phyloP scores from a whole-genome alignment of 305 asterid genomes.

The Fraxinus baroniana region DNA sequence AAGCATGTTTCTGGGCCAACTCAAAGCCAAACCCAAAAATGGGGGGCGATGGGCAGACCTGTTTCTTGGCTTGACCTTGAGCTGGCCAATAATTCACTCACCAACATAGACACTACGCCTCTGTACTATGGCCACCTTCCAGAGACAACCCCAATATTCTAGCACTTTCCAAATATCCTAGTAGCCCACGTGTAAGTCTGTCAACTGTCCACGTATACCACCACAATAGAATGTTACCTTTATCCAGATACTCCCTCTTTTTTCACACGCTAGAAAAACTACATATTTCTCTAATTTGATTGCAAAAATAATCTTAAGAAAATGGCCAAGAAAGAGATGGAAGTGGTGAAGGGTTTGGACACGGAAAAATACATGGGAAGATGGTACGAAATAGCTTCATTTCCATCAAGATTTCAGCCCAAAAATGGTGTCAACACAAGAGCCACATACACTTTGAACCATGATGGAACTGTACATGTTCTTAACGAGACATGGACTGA shows the following conservation, averaged over 20 bases:
- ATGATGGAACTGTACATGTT: conserved; percentile 52
- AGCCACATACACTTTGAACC: conserved; percentile 51
- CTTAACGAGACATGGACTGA: conserved; percentile 57
- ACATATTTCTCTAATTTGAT: not conserved
- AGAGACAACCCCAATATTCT: not conserved
- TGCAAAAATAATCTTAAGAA: not conserved
- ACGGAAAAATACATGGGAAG: conserved; percentile 55
- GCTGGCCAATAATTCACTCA: no score
- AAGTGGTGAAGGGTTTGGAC: conserved; percentile 47
- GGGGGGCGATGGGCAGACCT: no score
- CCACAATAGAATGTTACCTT: not conserved
- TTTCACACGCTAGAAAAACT: not conserved
- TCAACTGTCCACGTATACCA: not conserved
- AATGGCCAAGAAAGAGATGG: conserved; percentile 45
- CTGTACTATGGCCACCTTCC: not conserved
- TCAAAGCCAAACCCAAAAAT: no score
- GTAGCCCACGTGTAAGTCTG: not conserved
- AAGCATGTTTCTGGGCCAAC: no score
- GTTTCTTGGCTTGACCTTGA: no score
- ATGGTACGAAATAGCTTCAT: conserved; percentile 67
- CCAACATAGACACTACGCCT: not conserved
- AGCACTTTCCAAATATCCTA: not conserved
- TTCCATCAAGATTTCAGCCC: conserved; percentile 52
- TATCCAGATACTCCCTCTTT: not conserved
- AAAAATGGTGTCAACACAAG: conserved; percentile 48